Base-by-base conservation (phyloP, 31 red algal genomes). In the Bonnemaisonia californica region DNA sequence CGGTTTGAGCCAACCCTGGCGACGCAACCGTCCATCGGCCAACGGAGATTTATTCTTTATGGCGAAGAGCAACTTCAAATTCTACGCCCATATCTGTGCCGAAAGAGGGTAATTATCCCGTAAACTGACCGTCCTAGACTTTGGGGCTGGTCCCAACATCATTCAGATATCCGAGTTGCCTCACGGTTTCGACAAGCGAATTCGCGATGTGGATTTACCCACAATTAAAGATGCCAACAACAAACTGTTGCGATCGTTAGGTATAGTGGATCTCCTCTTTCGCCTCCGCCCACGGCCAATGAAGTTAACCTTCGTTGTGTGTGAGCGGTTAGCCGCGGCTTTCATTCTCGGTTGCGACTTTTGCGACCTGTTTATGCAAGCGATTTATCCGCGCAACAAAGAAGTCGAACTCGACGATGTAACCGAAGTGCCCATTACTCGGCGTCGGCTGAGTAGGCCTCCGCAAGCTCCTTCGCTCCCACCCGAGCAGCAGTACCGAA, bases 331-430 rank as follows among this genome's bases (percentile, higher is more conserved):
- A 8, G 60, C 77, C 33, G 77, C 59, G 41, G 38, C 64, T 16
- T 63, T 83, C 5, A 83, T 83, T 48, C 80, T 83, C 18, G 65
- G 80, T 0, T 36, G 42, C 42, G 41, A 72, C 22, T 83, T 83
- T 37, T 72, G 47, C 56, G 80, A 83, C 31, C 47, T 2, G 1
- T 73, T 72, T 42, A 51, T 83, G 1, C 47, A 83, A 41, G 66
- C 64, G 28, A 72, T 83, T 58, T 48, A 45, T 29, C 66, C 54
- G 1, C 4, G 26, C 2, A 59, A n/a, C 22, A 71, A 45, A 11
- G 39, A 36, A 12, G 13, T 78, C n/a, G 47, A 1, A 33, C 22
- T 69, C 62, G 45, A 68, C 0, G 62, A 82, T 62, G 78, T 60
- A 22, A 38, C 0, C 36, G 11, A 11, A 23, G 23, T 36, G 0